Conservation (phyloP, 2,329 filamentous ascomycete species). For the Clarireedia monteithiana region DNA sequence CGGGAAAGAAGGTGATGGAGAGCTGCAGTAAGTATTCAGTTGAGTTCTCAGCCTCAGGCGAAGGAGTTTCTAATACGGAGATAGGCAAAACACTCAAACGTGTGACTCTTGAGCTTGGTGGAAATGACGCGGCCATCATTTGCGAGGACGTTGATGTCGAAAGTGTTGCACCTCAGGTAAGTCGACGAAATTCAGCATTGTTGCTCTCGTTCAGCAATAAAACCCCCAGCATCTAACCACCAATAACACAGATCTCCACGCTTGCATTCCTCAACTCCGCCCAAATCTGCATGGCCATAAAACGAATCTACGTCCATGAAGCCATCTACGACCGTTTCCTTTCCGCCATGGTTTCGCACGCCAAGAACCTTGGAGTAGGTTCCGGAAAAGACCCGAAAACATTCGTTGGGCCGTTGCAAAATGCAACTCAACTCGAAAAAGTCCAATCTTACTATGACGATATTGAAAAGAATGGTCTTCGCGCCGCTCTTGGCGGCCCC, state of each 20-base stretch:
- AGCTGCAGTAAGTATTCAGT: slow-evolving; percentile 12
- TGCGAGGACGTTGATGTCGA: slow-evolving; percentile 43
- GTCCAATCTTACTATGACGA: slow-evolving; percentile 48
- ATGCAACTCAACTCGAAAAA: slow-evolving; percentile 49
- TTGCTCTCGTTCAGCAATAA: not conserved
- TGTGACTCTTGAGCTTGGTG: slow-evolving; percentile 35
- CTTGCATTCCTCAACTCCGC: slow-evolving; percentile 44
- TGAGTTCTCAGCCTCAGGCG: not conserved
- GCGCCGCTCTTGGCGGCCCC: slow-evolving; percentile 36
- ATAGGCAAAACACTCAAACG: slow-evolving; percentile 43
- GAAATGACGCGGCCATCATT: slow-evolving; percentile 47
- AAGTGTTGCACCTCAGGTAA: slow-evolving; percentile 30
- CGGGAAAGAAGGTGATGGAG: slow-evolving; percentile 42
- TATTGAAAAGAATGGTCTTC: slow-evolving; percentile 43
- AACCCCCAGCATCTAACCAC: not conserved
- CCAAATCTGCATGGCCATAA: slow-evolving; percentile 44
- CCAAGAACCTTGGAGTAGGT: slow-evolving; percentile 34
- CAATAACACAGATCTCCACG: slow-evolving; percentile 31
- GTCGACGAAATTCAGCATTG: not conserved
- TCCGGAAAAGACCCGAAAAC: slow-evolving; percentile 28
- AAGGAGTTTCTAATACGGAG: slow-evolving; percentile 8
- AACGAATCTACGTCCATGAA: slow-evolving; percentile 53
- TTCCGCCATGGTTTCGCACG: slow-evolving; percentile 39
- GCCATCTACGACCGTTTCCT: slow-evolving; percentile 41
- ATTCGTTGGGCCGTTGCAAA: slow-evolving; percentile 51